These are phyloP conservation scores for Leptographium procerum DNA, from an alignment of 2,329 filamentous ascomycete genomes.

Conservation along the genomic window DNA sequence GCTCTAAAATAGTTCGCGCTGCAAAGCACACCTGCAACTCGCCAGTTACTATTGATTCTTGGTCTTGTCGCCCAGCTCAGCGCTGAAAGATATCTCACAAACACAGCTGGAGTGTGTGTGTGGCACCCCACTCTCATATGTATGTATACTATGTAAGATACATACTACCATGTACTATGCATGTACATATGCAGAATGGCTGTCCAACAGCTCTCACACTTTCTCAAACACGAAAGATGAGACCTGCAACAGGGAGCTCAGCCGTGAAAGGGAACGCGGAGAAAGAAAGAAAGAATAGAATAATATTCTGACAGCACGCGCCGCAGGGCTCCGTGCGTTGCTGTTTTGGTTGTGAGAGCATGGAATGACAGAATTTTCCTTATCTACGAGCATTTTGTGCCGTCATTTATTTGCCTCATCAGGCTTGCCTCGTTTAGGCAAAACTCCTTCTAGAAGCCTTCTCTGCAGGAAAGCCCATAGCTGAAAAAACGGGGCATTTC, in stretches of 20 bases:
- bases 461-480: neutral
- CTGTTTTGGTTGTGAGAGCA: neutral
- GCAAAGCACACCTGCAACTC: neutral
- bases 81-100: too few species aligned
- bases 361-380: neutral
- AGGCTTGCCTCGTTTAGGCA: too few species aligned
- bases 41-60: too few species aligned
- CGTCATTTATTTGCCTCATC: slow-evolving; percentile 7
- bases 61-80: too few species aligned
- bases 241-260: neutral
- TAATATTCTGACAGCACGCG: neutral
- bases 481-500: neutral
- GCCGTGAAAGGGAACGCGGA: neutral
- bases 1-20: neutral
- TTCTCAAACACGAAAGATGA: neutral
- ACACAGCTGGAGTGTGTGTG: neutral
- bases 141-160: too few species aligned
- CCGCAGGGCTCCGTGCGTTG: neutral
- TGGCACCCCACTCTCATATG: neutral
- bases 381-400: neutral
- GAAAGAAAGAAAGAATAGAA: too few species aligned
- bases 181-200: neutral
- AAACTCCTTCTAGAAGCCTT: slow-evolving; percentile 10
- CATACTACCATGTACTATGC: neutral
- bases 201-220: neutral